Base-by-base conservation (phyloP, 768 basidiomycete species). In the Russula vinacea region DNA sequence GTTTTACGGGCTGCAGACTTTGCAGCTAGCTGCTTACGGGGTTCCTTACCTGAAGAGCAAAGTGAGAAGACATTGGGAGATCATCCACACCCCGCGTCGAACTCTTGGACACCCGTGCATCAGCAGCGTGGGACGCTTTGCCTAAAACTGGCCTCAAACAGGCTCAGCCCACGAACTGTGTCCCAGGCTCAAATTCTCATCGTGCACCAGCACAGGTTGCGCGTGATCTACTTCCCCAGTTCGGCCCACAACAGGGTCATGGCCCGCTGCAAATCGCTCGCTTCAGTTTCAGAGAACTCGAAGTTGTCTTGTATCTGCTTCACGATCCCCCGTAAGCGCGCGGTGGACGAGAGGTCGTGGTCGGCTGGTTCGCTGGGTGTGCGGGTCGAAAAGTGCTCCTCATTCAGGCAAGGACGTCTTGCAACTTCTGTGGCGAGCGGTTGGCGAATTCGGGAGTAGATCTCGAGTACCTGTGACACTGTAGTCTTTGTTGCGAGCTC, bases 1-100 rank as follows among this genome's bases (percentile, higher is more conserved):
- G 84, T 85, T 76, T 87, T 86, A 62, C 85, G 81, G 2, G 84
- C 84, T 53, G 81, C 76, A 22, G 81, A 80, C 79, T 87, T 93
- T 70, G 86, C 84, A 71, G 91, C 91, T 71, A 94, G 85, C 77
- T 92, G 90, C 75, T 90, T 92, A 76, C 90, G 87, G 57, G 90
- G 90, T 32, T 86, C 86, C 77, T 90, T 90, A 72, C 83, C 83
- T 61, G 29, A 58, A 54, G 11, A 6, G 4, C n/a, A 33, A n/a
- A 39, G 53, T 64, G 56, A 47, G 53, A 42, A 26, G 19, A 11
- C 17, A 49, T 44, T 19, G n/a, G 26, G 16, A 56, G 33, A n/a
- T n/a, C n/a, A n/a, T n/a, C n/a, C n/a, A n/a, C n/a, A n/a, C n/a
- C n/a, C n/a, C n/a, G n/a, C n/a, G n/a, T n/a, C n/a, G n/a, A n/a